Evolutionary conservation across 805 yeast genomes (phyloP).

Genomic region (Saccharomycopsis malanga): DNA sequence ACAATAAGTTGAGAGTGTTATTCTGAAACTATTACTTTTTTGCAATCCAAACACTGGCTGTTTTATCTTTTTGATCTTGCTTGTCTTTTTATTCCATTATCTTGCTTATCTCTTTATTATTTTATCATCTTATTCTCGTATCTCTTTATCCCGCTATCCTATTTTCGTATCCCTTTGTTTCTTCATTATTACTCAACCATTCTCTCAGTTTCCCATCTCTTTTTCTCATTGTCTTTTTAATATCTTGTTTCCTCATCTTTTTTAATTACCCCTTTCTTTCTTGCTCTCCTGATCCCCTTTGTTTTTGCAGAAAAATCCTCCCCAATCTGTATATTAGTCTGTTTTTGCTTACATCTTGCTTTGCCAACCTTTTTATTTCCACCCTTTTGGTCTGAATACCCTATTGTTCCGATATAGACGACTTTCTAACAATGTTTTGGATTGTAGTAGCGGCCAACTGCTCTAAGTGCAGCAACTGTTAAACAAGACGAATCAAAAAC

Average conservation of each 20-base stretch:
- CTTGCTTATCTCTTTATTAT: background rate
- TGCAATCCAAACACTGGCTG: background rate
- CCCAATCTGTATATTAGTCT: too few relatives aligned
- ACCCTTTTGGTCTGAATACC: background rate
- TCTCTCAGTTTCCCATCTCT: background rate
- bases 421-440: too few relatives aligned
- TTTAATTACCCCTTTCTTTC: background rate
- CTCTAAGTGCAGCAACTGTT: too few relatives aligned
- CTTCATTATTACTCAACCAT: background rate
- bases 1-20: conserved; percentile 9
- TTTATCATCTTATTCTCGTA: background rate
- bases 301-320: too few relatives aligned
- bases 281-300: background rate
- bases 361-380: background rate
- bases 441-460: too few relatives aligned
- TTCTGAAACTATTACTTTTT: conserved; percentile 3
- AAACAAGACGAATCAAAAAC: too few relatives aligned
- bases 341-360: background rate
- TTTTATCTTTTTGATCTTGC: background rate
- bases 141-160: background rate
- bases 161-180: background rate
- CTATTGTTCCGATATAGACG: too few relatives aligned
- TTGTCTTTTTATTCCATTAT: background rate
- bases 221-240: background rate
- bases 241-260: background rate